Percentiles rank a stretch among this genome's conserved stretches.
Conservation (phyloP, 352 stramenopile genomes). For the Phytophthora uliginosa region DNA sequence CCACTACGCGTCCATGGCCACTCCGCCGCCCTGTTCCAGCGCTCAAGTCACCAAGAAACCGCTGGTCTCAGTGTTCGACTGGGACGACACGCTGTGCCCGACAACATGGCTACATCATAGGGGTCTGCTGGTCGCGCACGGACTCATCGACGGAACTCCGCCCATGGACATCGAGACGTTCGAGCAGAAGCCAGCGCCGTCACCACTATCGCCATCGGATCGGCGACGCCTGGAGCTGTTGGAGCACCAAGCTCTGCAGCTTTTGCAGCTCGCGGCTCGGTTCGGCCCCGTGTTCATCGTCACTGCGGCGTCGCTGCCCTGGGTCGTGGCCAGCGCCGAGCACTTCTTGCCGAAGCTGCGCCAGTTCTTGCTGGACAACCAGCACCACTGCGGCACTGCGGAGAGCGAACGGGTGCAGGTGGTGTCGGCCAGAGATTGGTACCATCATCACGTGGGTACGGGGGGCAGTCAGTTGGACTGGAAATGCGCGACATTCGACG, state of each 20-base stretch:
- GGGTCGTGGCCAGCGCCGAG: constrained; percentile 55
- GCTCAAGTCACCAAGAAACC: constrained; percentile 28
- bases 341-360: constrained; percentile 58
- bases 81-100: constrained; percentile 76
- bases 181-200: constrained; percentile 1
- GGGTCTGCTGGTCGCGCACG: constrained; percentile 51
- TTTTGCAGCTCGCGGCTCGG: constrained; percentile 51
- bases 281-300: constrained; percentile 72
- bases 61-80: constrained; percentile 65
- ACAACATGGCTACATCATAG: constrained; percentile 64
- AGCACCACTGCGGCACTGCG: constrained; percentile 27
- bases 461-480: constrained; percentile 55
- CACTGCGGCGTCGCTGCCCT: constrained; percentile 64
- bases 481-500: constrained; percentile 66
- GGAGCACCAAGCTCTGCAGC: constrained; percentile 49
- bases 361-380: constrained; percentile 46
- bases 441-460: constrained; percentile 45
- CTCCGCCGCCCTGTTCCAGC: background rate
- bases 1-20: constrained; percentile 18
- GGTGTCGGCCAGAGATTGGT: constrained; percentile 72
- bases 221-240: constrained; percentile 39
- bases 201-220: constrained; percentile 28
- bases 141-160: constrained; percentile 44
- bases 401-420: constrained; percentile 48
- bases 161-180: constrained; percentile 36